These are phyloP conservation scores for Ceratobasidium sp. DNA, from an alignment of 1,284 basidiomycete genomes.

Conservation along the genomic window DNA sequence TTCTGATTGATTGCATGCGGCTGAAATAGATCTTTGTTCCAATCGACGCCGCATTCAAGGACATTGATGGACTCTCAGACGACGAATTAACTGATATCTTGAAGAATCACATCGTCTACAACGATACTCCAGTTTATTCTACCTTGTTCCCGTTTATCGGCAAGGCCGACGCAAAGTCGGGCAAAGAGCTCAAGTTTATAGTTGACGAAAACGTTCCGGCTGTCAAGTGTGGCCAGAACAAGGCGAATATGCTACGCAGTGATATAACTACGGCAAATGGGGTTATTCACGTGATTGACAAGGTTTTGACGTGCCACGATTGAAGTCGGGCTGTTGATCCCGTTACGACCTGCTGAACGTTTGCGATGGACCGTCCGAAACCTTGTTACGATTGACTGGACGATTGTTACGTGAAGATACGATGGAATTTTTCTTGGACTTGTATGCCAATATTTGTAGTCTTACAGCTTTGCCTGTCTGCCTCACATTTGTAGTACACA, in stretches of 20 bases:
- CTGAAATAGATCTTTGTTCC: slow-evolving; percentile 14
- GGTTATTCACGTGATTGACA: slow-evolving; percentile 9
- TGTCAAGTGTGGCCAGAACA: background rate
- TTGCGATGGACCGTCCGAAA: no score
- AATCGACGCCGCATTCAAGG: slow-evolving; percentile 8
- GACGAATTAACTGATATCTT: background rate
- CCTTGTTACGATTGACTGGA: background rate
- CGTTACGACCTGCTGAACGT: background rate
- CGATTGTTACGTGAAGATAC: background rate
- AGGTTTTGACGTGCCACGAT: background rate
- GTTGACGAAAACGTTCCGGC: background rate
- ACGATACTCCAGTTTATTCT: background rate
- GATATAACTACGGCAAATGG: slow-evolving; percentile 6
- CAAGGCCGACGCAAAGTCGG: background rate
- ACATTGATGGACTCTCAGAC: background rate
- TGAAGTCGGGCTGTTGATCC: background rate
- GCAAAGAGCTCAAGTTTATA: background rate
- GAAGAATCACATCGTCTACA: background rate
- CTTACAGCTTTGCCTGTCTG: background rate
- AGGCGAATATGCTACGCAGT: background rate
- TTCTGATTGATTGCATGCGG: background rate
- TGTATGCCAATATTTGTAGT: background rate
- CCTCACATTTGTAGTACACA: no score
- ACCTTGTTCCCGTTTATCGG: background rate
- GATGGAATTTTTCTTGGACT: background rate